Evolutionary conservation across 805 yeast genomes (phyloP), one percentile per base, ranked within the genome.

Genomic region (Cyberlindnera japonica): DNA sequence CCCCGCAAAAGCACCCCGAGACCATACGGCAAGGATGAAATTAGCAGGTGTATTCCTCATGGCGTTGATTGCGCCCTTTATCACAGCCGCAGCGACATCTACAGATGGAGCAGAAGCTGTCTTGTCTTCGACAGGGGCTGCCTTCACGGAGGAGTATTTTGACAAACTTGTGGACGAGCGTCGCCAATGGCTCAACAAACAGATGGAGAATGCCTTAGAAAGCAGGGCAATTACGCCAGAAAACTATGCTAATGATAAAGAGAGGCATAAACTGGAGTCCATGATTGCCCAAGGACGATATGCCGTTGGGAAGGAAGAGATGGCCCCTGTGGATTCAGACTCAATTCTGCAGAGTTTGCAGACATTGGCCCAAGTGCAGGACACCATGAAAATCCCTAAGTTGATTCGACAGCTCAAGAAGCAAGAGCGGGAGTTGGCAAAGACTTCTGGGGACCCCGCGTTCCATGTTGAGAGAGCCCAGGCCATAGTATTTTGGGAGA

Each of bases 261-360:
- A 35, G 27, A 25, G 46, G 11, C 22, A 33, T 29, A 43, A 35
- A 20, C 18, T 43, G 13, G 46, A 35, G 31, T 19, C 42, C 14
- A n/a, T 43, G 40, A n/a, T 43, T 12, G 15, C 39, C 3, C 43
- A 43, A 21, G 46, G 46, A 6, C 31, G 35, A 14, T 35, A 38
- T 26, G 26, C 23, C 16, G 19, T 42, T 14, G 39, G 42, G 1
- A 36, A 30, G 12, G 39, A 30, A 14, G 12, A 33, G 33, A n/a
- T 12, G 14, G 35, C 36, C 5, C 8, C 10, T 4, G 35, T 43
- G 9, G 46, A 43, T 23, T 21, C 26, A 3, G 43, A n/a, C 11
- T 33, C 38, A 4, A 35, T 43, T 14, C n/a, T 35, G 12, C 22
- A 38, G 29, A 32, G 35, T 6, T 14, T 43, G 33, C 21, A 31